These are phyloP conservation scores for Crinitomyces ghanaensis DNA, from an alignment of 805 yeast species.

Conservation along the genomic window DNA sequence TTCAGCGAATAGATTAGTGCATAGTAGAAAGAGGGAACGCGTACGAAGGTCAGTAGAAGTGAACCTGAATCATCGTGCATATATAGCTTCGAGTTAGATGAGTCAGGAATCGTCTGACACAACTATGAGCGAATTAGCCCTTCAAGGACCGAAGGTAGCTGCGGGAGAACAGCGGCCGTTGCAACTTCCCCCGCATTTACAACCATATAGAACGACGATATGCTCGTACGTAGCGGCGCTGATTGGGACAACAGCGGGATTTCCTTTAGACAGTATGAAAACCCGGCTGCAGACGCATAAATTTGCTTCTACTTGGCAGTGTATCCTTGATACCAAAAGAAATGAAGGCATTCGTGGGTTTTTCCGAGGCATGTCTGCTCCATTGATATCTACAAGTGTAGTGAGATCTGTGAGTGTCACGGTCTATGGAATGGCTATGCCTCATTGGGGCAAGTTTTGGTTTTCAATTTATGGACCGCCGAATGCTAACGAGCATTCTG, in stretches of 20 bases:
- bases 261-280: conserved; percentile 77
- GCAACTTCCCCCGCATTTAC: conserved; percentile 9
- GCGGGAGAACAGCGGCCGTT: too few species aligned
- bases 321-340: conserved; percentile 42
- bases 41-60: too few species aligned
- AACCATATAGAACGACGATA: conserved; percentile 39
- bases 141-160: too few species aligned
- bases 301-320: conserved; percentile 45
- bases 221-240: conserved; percentile 56
- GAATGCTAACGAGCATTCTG: conserved; percentile 4
- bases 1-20: too few species aligned
- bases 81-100: too few species aligned
- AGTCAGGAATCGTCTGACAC: too few species aligned
- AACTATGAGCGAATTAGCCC: too few species aligned
- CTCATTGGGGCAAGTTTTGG: conserved; percentile 13
- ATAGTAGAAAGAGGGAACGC: too few species aligned
- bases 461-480: conserved; percentile 9
- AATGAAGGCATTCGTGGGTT: conserved; percentile 61
- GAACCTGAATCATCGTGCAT: too few species aligned
- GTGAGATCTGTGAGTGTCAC: conserved; percentile 58
- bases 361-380: conserved; percentile 63
- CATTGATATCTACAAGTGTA: conserved; percentile 48
- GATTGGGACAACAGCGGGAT: conserved; percentile 58
- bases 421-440: conserved; percentile 47
- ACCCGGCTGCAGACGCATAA: conserved; percentile 76